Conservation (phyloP, 345 rosid genomes). For the Hirschfeldia incana region DNA sequence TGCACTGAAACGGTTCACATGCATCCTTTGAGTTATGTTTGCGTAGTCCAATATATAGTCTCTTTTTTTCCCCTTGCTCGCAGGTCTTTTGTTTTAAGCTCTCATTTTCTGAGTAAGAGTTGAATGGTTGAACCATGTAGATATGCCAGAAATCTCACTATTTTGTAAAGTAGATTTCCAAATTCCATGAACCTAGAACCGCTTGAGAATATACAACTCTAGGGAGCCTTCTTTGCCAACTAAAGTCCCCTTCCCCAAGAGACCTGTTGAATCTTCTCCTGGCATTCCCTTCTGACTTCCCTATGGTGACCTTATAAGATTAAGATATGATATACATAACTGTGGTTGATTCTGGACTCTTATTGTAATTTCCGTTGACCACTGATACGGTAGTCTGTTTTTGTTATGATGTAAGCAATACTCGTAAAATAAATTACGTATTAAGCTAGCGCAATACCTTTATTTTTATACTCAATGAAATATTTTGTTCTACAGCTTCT, state of each 20-base stretch:
- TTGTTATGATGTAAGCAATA: conserved; percentile 8
- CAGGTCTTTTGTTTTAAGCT: conserved; percentile 8
- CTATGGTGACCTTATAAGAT: too few species aligned
- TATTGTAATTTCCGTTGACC: conserved; percentile 10
- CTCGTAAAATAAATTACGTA: neutral
- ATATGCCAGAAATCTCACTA: conserved; percentile 3
- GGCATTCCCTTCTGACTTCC: too few species aligned
- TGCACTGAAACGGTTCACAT: conserved; percentile 5
- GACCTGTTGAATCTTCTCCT: neutral
- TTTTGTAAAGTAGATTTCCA: conserved; percentile 5
- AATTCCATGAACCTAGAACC: neutral
- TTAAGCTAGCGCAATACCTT: neutral
- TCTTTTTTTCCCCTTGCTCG: neutral
- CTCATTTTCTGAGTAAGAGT: conserved; percentile 17
- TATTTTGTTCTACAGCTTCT: conserved; percentile 60
- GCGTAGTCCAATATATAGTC: conserved; percentile 1
- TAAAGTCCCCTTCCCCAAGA: neutral
- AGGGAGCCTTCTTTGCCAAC: neutral
- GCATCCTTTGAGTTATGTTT: conserved; percentile 10
- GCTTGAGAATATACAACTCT: conserved; percentile 8
- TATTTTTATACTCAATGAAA: neutral
- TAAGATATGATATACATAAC: conserved; percentile 1
- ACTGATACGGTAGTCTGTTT: neutral
- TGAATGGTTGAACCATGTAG: neutral
- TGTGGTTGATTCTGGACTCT: conserved; percentile 9